phyloP scores from a whole-genome alignment of 106 monocot species.

The Vanilla planifolia region DNA sequence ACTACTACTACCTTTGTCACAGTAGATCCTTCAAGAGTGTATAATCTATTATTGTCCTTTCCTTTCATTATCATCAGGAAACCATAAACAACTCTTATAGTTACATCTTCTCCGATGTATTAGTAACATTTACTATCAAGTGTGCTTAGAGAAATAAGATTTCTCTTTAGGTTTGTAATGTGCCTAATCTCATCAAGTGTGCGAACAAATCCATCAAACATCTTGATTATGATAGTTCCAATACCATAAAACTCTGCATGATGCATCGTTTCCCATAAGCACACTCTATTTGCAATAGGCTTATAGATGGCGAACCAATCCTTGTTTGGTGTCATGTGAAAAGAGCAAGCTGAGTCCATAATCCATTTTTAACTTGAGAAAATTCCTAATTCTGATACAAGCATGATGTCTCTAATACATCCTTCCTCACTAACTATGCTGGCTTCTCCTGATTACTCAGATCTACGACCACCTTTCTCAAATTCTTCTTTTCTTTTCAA shows the following conservation, averaged over 20 bases:
- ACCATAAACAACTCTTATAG: not conserved
- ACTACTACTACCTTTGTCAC: not conserved
- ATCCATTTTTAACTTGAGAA: conserved; percentile 7
- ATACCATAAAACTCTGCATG: not conserved
- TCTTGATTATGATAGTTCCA: conserved; percentile 8
- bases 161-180: conserved; percentile 1
- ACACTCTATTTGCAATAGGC: not conserved
- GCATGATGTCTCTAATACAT: not conserved
- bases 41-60: not conserved
- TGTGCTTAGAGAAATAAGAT: conserved; percentile 2
- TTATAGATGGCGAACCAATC: conserved; percentile 6
- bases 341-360: not conserved
- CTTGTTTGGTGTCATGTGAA: conserved; percentile 7
- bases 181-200: not conserved
- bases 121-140: not conserved
- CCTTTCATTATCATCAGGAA: not conserved
- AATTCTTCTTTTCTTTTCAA: not conserved
- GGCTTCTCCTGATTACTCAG: not conserved
- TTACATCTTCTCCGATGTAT: not conserved
- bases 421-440: not conserved
- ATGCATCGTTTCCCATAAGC: conserved; percentile 5
- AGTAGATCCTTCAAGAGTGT: not conserved
- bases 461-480: not conserved
- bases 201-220: conserved; percentile 7
- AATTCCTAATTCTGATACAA: not conserved